Evolutionary conservation across 202 grass and related monocot species (phyloP).

Genomic region (Saccharum hybrid): DNA sequence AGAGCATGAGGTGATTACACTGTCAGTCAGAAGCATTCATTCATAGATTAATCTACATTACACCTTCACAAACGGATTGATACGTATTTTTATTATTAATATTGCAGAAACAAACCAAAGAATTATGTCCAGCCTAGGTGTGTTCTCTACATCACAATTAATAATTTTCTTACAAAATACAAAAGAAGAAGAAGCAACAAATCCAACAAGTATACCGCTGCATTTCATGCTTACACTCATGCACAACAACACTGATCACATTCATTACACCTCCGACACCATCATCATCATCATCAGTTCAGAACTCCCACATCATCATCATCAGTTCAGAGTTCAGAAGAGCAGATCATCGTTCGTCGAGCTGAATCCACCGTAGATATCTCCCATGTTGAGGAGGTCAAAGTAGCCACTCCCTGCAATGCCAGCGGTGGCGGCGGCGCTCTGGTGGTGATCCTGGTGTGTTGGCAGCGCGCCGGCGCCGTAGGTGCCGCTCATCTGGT

Average conservation of each 20-base stretch:
- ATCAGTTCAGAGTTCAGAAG: conserved; percentile 52
- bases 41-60: conserved; percentile 3
- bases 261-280: conserved; percentile 13
- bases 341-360: conserved; percentile 60
- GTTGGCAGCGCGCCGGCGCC: conserved; percentile 33
- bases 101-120: conserved; percentile 46
- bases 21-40: too few relatives aligned
- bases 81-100: conserved; percentile 40
- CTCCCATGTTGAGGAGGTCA: conserved; percentile 77
- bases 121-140: conserved; percentile 61
- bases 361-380: conserved; percentile 61
- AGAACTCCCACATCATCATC: too few relatives aligned
- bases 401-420: conserved; percentile 65
- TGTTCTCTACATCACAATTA: conserved; percentile 42
- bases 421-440: background rate
- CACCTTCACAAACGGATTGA: conserved; percentile 42
- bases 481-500: conserved; percentile 61
- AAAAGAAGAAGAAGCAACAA: conserved; percentile 54
- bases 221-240: conserved; percentile 40
- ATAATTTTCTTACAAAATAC: conserved; percentile 38
- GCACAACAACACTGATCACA: conserved; percentile 18
- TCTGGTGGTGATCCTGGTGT: conserved; percentile 47
- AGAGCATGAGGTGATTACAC: background rate
- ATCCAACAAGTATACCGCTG: conserved; percentile 35
- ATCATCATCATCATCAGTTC: background rate